Conservation (phyloP, 2,329 filamentous ascomycete genomes). For the Aschersonia sp. region DNA sequence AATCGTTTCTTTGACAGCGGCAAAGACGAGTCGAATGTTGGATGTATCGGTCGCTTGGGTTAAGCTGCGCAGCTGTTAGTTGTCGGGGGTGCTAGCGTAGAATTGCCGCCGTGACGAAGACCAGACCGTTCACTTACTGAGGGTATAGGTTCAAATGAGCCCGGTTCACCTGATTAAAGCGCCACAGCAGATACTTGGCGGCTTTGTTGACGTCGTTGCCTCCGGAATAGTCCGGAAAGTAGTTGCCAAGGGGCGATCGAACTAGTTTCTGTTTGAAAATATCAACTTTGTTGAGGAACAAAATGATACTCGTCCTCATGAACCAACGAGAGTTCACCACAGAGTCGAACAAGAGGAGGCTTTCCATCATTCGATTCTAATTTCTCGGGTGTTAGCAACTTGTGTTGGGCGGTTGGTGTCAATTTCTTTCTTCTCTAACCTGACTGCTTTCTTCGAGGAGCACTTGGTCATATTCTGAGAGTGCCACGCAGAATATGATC, state of each 20-base stretch:
- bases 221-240: constrained; percentile 95
- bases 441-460: constrained; percentile 94
- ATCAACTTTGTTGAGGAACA: constrained; percentile 98
- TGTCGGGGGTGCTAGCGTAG: too few relatives aligned
- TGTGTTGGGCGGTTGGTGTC: neutral
- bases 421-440: constrained; percentile 35
- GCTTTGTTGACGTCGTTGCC: constrained; percentile 97
- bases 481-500: constrained; percentile 95
- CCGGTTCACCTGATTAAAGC: constrained; percentile 96
- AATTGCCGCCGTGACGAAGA: too few relatives aligned
- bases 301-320: constrained; percentile 94
- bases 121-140: constrained; percentile 50
- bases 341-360: constrained; percentile 87
- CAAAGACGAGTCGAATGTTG: constrained; percentile 94
- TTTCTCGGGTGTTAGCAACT: too few relatives aligned
- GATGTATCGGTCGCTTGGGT: constrained; percentile 98
- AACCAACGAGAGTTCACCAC: constrained; percentile 99
- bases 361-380: constrained; percentile 99
- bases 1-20: constrained; percentile 97
- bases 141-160: constrained; percentile 94
- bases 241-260: constrained; percentile 79
- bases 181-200: constrained; percentile 93
- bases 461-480: constrained; percentile 98
- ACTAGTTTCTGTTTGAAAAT: constrained; percentile 91
- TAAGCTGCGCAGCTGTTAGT: constrained; percentile 39